Percentiles rank a stretch among this genome's conserved stretches.
These are phyloP conservation scores for Moesziomyces parantarcticus DNA, from an alignment of 1,284 basidiomycete species.

Conservation along the genomic window DNA sequence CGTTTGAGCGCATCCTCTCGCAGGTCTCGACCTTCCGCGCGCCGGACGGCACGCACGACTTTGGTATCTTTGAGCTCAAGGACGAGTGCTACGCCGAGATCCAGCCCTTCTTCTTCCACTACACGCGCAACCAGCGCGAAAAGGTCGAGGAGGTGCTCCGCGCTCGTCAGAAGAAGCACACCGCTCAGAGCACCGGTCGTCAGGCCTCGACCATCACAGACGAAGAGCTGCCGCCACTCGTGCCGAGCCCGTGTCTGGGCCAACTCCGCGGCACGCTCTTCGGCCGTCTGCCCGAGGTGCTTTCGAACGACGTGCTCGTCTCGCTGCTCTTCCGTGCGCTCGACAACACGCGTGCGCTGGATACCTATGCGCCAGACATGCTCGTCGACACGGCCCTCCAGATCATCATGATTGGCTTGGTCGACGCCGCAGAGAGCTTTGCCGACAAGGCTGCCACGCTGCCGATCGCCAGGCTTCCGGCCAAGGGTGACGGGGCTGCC, in stretches of 20 bases:
- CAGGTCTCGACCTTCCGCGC: conserved; percentile 85
- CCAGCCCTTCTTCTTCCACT: conserved; percentile 96
- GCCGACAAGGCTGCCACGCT: conserved; percentile 23
- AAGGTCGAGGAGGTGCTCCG: conserved; percentile 84
- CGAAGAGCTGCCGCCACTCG: conserved; percentile 33
- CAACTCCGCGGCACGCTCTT: conserved; percentile 48
- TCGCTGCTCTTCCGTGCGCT: conserved; percentile 55
- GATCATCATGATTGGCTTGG: conserved; percentile 60
- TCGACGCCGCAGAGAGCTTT: conserved; percentile 47
- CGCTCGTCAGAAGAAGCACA: conserved; percentile 33
- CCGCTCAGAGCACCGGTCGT: conserved; percentile 26
- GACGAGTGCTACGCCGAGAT: conserved; percentile 86
- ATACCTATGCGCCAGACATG: conserved; percentile 73
- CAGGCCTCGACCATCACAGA: conserved; percentile 35
- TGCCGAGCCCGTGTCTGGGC: conserved; percentile 25
- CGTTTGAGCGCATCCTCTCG: conserved; percentile 82
- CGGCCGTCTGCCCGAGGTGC: conserved; percentile 30
- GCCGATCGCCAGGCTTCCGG: conserved; percentile 12
- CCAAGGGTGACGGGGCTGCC: conserved; percentile 10
- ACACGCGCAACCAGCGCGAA: conserved; percentile 91
- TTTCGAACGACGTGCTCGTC: conserved; percentile 40
- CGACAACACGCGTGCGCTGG: conserved; percentile 28
- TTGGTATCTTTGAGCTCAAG: conserved; percentile 87
- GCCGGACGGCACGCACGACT: conserved; percentile 81
- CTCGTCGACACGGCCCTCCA: conserved; percentile 89